A percentile compares a stretch with the other conserved stretches of the same genome.
Conservation (phyloP, 176 grass and related monocot species). For the Microstegium vimineum region DNA sequence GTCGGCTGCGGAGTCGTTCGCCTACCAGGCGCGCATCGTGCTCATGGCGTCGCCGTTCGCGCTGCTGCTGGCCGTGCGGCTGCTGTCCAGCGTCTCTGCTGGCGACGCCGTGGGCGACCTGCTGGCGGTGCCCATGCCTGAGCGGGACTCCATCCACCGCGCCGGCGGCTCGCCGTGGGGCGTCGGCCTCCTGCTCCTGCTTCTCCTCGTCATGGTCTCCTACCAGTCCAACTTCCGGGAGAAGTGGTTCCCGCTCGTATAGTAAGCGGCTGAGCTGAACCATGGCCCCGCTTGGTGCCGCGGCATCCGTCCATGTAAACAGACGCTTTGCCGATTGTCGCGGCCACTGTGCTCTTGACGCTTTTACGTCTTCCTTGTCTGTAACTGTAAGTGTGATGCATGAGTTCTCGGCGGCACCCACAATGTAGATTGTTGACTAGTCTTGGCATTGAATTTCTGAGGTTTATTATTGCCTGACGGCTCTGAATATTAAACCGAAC, state of each 20-base stretch:
- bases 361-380: neutral
- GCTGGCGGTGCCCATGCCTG: conserved; percentile 39
- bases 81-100: conserved; percentile 26
- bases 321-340: neutral
- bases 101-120: conserved; percentile 1
- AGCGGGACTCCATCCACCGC: conserved; percentile 61
- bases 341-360: neutral
- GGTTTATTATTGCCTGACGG: too few species aligned
- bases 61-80: conserved; percentile 53
- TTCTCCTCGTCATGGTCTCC: conserved; percentile 72
- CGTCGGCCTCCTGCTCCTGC: conserved; percentile 46
- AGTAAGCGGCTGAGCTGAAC: neutral
- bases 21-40: conserved; percentile 33
- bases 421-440: too few species aligned
- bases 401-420: neutral
- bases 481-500: too few species aligned
- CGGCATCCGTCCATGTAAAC: neutral
- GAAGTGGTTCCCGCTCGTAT: conserved; percentile 61
- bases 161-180: conserved; percentile 72
- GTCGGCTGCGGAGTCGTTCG: conserved; percentile 43
- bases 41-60: conserved; percentile 51
- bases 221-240: conserved; percentile 71
- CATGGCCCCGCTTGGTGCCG: neutral
- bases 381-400: neutral
- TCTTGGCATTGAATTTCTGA: too few species aligned